These are phyloP conservation scores for Tylopilus rubrobrunneus DNA, from an alignment of 768 basidiomycete species.

Conservation along the genomic window DNA sequence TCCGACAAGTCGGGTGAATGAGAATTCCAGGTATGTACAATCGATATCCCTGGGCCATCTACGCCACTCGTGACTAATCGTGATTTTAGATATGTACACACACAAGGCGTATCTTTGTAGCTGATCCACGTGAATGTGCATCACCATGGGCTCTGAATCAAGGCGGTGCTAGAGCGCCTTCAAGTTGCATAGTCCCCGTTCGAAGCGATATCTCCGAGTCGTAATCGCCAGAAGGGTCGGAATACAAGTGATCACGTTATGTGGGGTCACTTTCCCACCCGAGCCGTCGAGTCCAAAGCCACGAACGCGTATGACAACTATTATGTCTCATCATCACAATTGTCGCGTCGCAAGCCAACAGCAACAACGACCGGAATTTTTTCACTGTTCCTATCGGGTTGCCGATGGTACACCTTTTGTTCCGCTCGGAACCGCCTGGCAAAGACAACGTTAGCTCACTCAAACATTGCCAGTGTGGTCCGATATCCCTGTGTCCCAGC, in stretches of 20 bases:
- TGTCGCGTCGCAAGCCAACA: not conserved
- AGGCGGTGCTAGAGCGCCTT: not conserved
- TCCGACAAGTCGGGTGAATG: not conserved
- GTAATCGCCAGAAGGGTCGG: not conserved
- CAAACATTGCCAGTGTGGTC: too few relatives aligned
- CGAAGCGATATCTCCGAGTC: not conserved
- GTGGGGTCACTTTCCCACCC: not conserved
- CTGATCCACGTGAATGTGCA: not conserved
- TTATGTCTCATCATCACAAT: too few relatives aligned
- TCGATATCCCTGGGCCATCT: not conserved
- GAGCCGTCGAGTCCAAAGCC: not conserved
- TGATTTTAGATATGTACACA: too few relatives aligned
- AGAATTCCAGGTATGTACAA: not conserved
- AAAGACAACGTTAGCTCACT: not conserved
- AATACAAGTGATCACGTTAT: not conserved
- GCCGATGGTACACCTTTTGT: not conserved
- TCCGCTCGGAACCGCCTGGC: not conserved
- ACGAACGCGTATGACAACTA: too few relatives aligned
- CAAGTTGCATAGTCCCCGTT: not conserved
- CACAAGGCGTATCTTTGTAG: not conserved
- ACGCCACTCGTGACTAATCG: not conserved
- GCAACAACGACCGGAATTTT: too few relatives aligned
- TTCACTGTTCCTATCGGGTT: not conserved
- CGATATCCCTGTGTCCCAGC: not conserved
- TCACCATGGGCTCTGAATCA: not conserved